Conservation (phyloP, 441 rosid species). For the Syzygium malaccense region DNA sequence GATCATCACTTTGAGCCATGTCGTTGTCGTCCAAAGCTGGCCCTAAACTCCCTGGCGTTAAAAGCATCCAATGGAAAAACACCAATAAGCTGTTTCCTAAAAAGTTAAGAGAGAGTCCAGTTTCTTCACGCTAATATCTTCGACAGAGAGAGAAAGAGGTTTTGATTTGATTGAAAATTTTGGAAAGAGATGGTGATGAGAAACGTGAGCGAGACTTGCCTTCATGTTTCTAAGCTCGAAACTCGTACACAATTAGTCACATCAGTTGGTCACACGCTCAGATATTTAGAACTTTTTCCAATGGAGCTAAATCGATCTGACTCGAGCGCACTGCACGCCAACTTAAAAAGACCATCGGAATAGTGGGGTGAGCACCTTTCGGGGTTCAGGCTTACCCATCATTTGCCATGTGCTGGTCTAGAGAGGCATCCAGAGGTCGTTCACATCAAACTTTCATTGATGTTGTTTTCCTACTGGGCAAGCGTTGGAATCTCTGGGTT, state of each 20-base stretch:
- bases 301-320: neutral
- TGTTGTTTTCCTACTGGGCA: neutral
- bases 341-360: neutral
- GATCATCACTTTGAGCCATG: neutral
- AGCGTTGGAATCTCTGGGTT: neutral
- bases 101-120: slow-evolving; percentile 27
- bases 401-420: neutral
- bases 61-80: neutral
- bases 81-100: neutral
- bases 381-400: neutral
- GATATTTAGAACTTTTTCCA: neutral
- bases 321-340: neutral
- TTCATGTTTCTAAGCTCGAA: neutral
- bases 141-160: slow-evolving; percentile 9
- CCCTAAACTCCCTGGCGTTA: neutral
- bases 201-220: neutral
- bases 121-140: slow-evolving; percentile 41
- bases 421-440: neutral
- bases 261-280: neutral
- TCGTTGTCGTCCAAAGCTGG: neutral
- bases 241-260: neutral
- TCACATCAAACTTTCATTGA: neutral
- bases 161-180: slow-evolving; percentile 24
- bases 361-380: neutral
- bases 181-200: neutral